Evolutionary conservation across 78 protist genomes (phyloP), one percentile per base, ranked within the genome.

Genomic region (Creolimax fragrantissima): DNA sequence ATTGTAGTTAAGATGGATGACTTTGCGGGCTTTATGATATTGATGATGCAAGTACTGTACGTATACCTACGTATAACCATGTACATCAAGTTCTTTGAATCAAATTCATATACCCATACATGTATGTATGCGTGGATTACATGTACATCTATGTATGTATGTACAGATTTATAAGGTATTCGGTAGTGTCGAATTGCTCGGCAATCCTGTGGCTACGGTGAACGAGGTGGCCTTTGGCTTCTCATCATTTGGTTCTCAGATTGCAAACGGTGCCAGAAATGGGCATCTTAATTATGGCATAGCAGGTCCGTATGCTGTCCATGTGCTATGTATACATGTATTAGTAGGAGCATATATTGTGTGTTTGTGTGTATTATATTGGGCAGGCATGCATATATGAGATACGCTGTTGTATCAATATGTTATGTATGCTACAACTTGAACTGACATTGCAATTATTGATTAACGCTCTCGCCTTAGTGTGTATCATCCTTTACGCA

Each of bases 171-270:
- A 83, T 41, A 83, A 83, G 7, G 86, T 83, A 41, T 83, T 83
- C 37, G 86, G 86, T 41, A 83, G 86, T 24, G 86, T 83, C 44
- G 86, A 83, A 41, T 35, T 83, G 42, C 86, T 83, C 5, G 86
- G 86, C 86, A 83, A 83, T 41, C 86, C 86, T 41, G 42, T 83
- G 2, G 86, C 86, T 5, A 83, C 86, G 42, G 86, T 83, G 41
- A 6, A 83, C 7, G 86, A 83, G 86, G 86, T 83, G 86, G 86
- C 86, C 41, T 83, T 83, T 83, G 86, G 86, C 41, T 83, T 83
- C 86, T 39, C 7, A 5, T 35, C 86, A 32, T 24, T 83, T 24
- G 86, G 86, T 24, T 35, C 86, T 41, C 86, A 83, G 7, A 24
- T 24, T 39, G 35, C 42, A 6, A 24, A 24, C 6, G 86, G 86